Base-by-base conservation (phyloP, 1,284 basidiomycete species). In the Puccinia hordei region DNA sequence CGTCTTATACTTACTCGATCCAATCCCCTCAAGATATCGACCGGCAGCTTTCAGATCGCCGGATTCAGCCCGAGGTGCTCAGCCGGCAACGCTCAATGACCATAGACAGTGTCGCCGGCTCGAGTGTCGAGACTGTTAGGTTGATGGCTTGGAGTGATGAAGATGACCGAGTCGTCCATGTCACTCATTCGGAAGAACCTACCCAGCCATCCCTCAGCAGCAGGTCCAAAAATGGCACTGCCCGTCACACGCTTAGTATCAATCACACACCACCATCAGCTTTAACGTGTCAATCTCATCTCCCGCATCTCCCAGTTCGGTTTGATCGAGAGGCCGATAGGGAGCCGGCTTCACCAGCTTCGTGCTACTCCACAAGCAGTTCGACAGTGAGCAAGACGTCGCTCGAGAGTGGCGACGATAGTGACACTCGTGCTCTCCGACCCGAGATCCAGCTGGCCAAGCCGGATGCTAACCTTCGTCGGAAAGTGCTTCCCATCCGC, bases 81-180 rank as follows among this genome's bases (percentile, higher is more conserved):
- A 27, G 46, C 27, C 66, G 66, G 13, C 41, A 69, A 46, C 38
- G 66, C 46, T 46, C 44, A 33, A 1, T 69, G 46, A 69, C 66
- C 2, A 41, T 69, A 4, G 35, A 63, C 66, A 69, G 66, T 38
- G 17, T 44, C 44, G 27, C 44, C 44, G 66, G 66, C 41, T 69
- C 66, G 4, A 69, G 66, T 49, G 66, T 51, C 17, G 66, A 69
- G 66, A 69, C 66, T 33, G 66, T 51, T 10, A 69, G 44, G 27
- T 33, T 49, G 44, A 30, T 35, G 22, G 44, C n/a, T 9, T 33
- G n/a, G 66, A 27, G 44, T 49, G 66, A 51, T 27, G 44, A 5
- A 30, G 8, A 69, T 30, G n/a, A 44, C 30, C 63, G 30, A 65
- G 17, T 41, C 30, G 10, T 30, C n/a, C 22, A 49, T 46, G 44